Conservation (phyloP, 768 basidiomycete genomes). For the Boletellus ananas region DNA sequence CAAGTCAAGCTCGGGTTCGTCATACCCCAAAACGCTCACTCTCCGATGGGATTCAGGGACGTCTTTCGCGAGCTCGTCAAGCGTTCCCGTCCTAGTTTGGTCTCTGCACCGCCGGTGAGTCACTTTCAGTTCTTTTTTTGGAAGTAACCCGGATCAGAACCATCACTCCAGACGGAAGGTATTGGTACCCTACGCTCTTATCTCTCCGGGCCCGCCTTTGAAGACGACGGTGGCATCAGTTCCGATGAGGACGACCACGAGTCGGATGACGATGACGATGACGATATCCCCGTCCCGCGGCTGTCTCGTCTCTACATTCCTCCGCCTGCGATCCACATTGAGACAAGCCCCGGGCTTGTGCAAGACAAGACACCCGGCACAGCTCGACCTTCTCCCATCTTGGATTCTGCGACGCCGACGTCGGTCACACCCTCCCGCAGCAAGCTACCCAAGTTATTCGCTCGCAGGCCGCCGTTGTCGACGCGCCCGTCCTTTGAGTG, state of each 20-base stretch:
- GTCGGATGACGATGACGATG: slow-evolving; percentile 24
- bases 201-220: slow-evolving; percentile 49
- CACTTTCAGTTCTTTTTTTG: neutral
- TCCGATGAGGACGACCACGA: slow-evolving; percentile 44
- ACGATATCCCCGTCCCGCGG: slow-evolving; percentile 31
- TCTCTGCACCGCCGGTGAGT: slow-evolving; percentile 75
- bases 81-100: slow-evolving; percentile 60
- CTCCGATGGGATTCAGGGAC: slow-evolving; percentile 51
- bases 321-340: slow-evolving; percentile 18
- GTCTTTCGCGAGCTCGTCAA: slow-evolving; percentile 62
- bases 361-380: slow-evolving; percentile 21
- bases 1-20: slow-evolving; percentile 63
- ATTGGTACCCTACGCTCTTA: slow-evolving; percentile 78
- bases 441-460: slow-evolving; percentile 34
- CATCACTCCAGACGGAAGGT: slow-evolving; percentile 63
- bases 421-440: slow-evolving; percentile 27
- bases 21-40: slow-evolving; percentile 37
- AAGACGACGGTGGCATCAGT: slow-evolving; percentile 78
- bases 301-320: slow-evolving; percentile 23
- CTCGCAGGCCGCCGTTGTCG: slow-evolving; percentile 31
- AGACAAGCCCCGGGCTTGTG: slow-evolving; percentile 10
- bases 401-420: slow-evolving; percentile 19
- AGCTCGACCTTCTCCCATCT: slow-evolving; percentile 19
- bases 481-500: slow-evolving; percentile 31
- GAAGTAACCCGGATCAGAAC: neutral